phyloP scores from a whole-genome alignment of 352 stramenopile species.

The Phytophthora pisi region DNA sequence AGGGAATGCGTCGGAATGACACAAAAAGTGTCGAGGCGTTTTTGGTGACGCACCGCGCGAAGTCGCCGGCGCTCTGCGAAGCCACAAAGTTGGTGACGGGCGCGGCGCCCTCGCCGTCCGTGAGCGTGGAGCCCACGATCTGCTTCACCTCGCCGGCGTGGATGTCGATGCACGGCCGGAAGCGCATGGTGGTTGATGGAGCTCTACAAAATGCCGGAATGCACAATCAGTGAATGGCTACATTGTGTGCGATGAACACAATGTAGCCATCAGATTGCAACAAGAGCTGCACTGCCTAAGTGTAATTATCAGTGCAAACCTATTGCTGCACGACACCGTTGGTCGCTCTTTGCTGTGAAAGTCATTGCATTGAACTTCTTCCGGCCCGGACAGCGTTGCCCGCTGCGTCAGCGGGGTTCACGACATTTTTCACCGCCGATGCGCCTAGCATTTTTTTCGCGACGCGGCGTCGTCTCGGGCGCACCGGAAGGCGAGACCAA shows the following conservation, averaged over 20 bases:
- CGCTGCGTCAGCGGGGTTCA: background rate
- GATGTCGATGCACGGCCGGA: constrained; percentile 98
- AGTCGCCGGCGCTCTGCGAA: constrained; percentile 68
- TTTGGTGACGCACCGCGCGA: constrained; percentile 56
- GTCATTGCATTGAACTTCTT: too few relatives aligned
- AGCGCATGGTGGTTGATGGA: constrained; percentile 82
- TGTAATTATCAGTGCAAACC: too few relatives aligned
- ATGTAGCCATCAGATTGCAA: constrained; percentile 7
- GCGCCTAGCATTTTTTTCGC: background rate
- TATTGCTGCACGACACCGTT: too few relatives aligned
- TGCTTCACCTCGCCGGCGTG: constrained; percentile 98
- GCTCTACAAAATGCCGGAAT: constrained; percentile 1
- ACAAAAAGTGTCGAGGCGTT: background rate
- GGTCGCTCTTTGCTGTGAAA: too few relatives aligned
- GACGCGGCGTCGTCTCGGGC: too few relatives aligned
- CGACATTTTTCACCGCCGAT: background rate
- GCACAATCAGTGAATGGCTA: constrained; percentile 14
- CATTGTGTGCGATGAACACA: background rate
- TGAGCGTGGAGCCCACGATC: constrained; percentile 98
- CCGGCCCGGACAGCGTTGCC: too few relatives aligned
- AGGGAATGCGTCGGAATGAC: background rate
- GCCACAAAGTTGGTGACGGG: constrained; percentile 95
- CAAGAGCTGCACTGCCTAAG: background rate
- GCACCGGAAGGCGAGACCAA: background rate
- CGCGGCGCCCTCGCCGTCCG: constrained; percentile 65